Conservation (phyloP, 2,329 filamentous ascomycete species). For the Alternaria burnsii region DNA sequence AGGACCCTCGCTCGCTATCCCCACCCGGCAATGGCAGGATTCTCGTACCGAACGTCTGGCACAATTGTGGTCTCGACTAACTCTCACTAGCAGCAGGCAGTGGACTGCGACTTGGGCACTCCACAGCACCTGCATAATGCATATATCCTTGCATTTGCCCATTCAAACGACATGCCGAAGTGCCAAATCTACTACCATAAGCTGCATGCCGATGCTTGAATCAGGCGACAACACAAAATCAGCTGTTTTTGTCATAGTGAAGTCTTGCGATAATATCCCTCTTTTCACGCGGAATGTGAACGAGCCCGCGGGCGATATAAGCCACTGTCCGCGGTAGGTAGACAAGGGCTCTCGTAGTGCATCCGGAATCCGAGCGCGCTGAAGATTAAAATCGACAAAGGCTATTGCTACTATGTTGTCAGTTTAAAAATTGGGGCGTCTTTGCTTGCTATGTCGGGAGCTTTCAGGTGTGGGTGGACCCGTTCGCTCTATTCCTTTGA, state of each 20-base stretch:
- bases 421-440: background rate
- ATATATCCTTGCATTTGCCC: background rate
- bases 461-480: constrained; percentile 6
- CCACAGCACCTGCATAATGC: constrained; percentile 9
- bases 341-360: background rate
- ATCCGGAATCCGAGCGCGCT: background rate
- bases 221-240: background rate
- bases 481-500: background rate
- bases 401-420: background rate
- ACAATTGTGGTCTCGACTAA: background rate
- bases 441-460: constrained; percentile 3
- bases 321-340: background rate
- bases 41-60: constrained; percentile 1
- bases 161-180: constrained; percentile 8
- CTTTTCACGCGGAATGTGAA: background rate
- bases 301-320: background rate
- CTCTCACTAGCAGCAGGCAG: background rate
- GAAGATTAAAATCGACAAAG: background rate
- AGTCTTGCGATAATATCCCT: background rate
- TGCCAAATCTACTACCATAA: background rate
- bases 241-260: background rate
- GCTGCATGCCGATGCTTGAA: constrained; percentile 8
- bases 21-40: background rate
- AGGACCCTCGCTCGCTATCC: background rate
- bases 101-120: background rate